Evolutionary conservation across 768 basidiomycete genomes (phyloP).

Genomic region (Calocera viscosa): DNA sequence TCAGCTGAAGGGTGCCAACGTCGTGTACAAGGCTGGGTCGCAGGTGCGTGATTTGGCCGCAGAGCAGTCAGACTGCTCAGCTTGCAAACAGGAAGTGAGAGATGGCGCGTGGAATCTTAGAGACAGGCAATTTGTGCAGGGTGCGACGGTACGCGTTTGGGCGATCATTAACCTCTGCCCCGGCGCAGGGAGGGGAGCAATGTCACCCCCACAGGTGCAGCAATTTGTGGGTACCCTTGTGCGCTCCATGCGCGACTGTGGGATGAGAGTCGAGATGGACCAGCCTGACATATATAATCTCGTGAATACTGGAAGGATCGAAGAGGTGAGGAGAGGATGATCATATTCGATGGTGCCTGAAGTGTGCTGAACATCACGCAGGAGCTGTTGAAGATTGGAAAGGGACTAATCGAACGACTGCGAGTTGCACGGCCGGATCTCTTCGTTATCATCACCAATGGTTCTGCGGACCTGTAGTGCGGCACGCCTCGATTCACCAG

Average conservation of each 20-base stretch:
- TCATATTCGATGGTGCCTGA: background rate
- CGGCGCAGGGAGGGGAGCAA: background rate
- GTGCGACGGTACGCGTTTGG: background rate
- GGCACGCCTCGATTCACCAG: background rate
- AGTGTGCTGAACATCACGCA: background rate
- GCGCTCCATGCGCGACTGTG: background rate
- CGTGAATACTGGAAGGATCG: background rate
- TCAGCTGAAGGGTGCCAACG: background rate
- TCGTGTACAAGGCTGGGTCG: background rate
- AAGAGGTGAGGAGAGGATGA: background rate
- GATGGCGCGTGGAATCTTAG: background rate
- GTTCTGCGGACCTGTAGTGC: background rate
- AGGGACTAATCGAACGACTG: background rate
- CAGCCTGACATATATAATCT: background rate
- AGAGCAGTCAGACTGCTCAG: background rate
- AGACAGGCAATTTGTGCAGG: background rate
- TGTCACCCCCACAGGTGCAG: background rate
- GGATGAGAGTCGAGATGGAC: background rate
- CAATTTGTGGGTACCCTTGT: background rate
- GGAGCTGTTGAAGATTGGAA: background rate
- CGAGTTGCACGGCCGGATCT: background rate
- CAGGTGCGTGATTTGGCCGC: background rate
- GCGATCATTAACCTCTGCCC: background rate
- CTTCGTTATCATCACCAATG: conserved; percentile 2
- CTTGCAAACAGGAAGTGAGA: background rate